These are phyloP conservation scores for Corynespora cassiicola DNA, from an alignment of 2,329 filamentous ascomycete genomes.

Conservation along the genomic window DNA sequence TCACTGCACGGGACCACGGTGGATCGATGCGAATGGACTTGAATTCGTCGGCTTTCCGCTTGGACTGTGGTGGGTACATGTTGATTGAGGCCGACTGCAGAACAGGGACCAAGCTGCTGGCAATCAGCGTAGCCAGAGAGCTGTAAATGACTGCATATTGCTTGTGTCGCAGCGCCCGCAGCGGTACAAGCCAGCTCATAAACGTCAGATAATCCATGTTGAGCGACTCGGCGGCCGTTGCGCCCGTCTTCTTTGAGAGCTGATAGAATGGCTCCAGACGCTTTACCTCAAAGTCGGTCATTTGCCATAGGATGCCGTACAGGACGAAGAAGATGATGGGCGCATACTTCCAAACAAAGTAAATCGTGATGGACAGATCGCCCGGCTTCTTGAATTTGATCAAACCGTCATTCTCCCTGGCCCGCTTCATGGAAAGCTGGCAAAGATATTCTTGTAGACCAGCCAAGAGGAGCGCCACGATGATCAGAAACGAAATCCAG, in stretches of 20 bases:
- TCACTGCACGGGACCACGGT: constrained; percentile 68
- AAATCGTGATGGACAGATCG: constrained; percentile 33
- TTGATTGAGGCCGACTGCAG: constrained; percentile 69
- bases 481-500: constrained; percentile 40
- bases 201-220: constrained; percentile 78
- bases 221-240: constrained; percentile 59
- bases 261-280: constrained; percentile 59
- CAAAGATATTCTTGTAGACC: constrained; percentile 46
- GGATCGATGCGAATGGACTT: constrained; percentile 66
- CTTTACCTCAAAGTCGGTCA: constrained; percentile 58
- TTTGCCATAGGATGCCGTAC: constrained; percentile 58
- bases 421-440: constrained; percentile 36
- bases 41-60: constrained; percentile 51
- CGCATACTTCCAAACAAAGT: constrained; percentile 50
- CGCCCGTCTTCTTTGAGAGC: constrained; percentile 42
- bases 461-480: constrained; percentile 42
- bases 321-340: constrained; percentile 54
- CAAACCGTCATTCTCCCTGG: constrained; percentile 31
- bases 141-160: constrained; percentile 75
- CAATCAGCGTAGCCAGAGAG: constrained; percentile 68
- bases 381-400: constrained; percentile 35
- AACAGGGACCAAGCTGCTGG: constrained; percentile 73
- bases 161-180: constrained; percentile 65
- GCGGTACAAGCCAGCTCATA: constrained; percentile 69
- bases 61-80: constrained; percentile 60